Evolutionary conservation across 805 yeast genomes (phyloP), one percentile per base, ranked within the genome.

Genomic region (Saturnispora bothae): DNA sequence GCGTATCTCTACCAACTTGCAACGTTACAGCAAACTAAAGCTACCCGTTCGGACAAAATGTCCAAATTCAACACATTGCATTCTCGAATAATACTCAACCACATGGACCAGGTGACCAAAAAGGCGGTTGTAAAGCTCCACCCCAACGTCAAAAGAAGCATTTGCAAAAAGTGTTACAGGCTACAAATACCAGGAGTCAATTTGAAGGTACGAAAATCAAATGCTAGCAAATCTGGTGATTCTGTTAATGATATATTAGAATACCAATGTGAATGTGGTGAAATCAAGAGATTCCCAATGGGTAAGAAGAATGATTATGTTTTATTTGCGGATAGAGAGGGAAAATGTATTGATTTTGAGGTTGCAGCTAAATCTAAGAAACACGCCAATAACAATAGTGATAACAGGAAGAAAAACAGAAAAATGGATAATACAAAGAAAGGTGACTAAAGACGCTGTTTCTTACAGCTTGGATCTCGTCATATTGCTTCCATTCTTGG

Each of bases 111-210:
- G 7, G 78, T 83, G 7, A 69, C 83, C 7, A 78, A 79, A 51
- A 80, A 78, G 49, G 70, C 76, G 2, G 88, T 82, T 14, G 52
- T 78, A 16, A 71, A 78, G 43, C 52, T 80, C 21, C 68, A 80
- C 33, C 86, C 88, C 1, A 57, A 59, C 26, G 45, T 84, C 9
- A 85, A 85, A 55, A 64, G 94, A 46, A 64, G 69, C 0, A 51
- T 78, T 13, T 85, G 95, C 57, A 83, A 83, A 48, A 60, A 59
- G 27, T 85, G 95, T 55, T 58, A 69, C 32, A 54, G 74, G 7
- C 43, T 69, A 8, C 59, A 70, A 43, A 49, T 73, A 1, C 74
- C 79, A 1, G 79, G 77, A 0, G 36, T 62, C 14, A 65, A 68
- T 15, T 49, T 68, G 35, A 33, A 52, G 1, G 46, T 64, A 3